phyloP scores from a whole-genome alignment of 257 asterid species.

The Fraxinus americana region DNA sequence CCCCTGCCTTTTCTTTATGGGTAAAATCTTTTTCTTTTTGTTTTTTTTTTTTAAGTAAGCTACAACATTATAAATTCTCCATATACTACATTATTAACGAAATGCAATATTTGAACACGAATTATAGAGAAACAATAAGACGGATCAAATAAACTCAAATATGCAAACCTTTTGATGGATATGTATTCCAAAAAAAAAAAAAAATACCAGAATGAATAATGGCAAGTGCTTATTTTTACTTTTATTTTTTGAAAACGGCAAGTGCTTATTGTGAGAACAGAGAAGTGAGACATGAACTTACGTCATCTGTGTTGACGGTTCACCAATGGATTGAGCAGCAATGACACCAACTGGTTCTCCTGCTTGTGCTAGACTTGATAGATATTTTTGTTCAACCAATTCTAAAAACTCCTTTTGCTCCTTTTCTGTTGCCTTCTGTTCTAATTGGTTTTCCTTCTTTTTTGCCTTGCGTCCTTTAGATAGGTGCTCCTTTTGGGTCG shows the following conservation, averaged over 20 bases:
- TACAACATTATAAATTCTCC: conserved; percentile 9
- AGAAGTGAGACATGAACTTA: conserved; percentile 44
- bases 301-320: conserved; percentile 99
- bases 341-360: conserved; percentile 99
- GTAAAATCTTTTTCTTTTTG: not conserved
- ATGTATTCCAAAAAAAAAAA: not conserved
- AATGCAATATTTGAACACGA: not conserved
- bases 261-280: conserved; percentile 11
- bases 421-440: conserved; percentile 29
- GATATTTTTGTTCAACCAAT: conserved; percentile 76
- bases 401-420: conserved; percentile 51
- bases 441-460: conserved; percentile 34
- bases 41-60: not conserved
- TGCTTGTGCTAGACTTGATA: conserved; percentile 80
- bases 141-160: conserved; percentile 4
- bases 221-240: not conserved
- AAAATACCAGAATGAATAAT: not conserved
- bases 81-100: conserved; percentile 2
- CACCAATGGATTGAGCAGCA: conserved; percentile 98
- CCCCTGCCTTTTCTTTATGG: not conserved
- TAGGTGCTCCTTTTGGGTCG: conserved; percentile 18
- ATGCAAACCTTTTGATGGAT: not conserved
- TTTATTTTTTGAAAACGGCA: not conserved
- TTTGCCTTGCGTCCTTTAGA: conserved; percentile 29
- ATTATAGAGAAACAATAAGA: not conserved